phyloP scores from a whole-genome alignment of 352 stramenopile genomes.

The Vaucheria bursata region DNA sequence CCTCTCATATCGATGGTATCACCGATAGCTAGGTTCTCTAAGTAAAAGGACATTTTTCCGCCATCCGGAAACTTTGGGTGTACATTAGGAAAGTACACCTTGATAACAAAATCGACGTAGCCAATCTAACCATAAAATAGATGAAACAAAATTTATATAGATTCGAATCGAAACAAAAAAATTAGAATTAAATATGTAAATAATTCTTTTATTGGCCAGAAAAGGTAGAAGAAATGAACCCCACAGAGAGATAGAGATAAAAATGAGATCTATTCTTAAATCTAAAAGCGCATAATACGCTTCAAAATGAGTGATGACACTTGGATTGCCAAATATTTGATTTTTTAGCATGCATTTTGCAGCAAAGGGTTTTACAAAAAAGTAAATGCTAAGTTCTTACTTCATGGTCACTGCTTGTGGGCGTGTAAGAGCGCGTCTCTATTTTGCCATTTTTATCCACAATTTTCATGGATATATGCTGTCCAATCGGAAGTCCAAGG shows the following conservation, averaged over 20 bases:
- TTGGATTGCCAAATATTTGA: too few species aligned
- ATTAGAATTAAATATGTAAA: too few species aligned
- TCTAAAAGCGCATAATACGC: too few species aligned
- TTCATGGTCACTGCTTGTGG: constrained; percentile 81
- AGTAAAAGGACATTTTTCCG: constrained; percentile 76
- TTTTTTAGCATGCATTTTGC: too few species aligned
- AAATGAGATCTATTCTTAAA: too few species aligned
- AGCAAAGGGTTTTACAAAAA: not conserved
- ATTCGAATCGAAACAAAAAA: constrained; percentile 1
- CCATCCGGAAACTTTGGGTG: constrained; percentile 91
- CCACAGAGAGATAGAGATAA: not conserved
- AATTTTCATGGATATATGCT: constrained; percentile 82
- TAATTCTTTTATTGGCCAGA: too few species aligned
- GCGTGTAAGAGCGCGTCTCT: constrained; percentile 81
- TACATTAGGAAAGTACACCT: constrained; percentile 89
- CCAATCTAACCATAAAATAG: constrained; percentile 65
- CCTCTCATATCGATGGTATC: constrained; percentile 86
- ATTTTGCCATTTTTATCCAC: constrained; percentile 68
- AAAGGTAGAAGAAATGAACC: constrained; percentile 61
- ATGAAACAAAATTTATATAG: too few species aligned
- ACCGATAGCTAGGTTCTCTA: constrained; percentile 80
- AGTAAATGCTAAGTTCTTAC: constrained; percentile 24
- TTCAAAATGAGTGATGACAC: too few species aligned
- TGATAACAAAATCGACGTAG: constrained; percentile 73
- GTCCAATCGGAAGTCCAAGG: constrained; percentile 76